Evolutionary conservation across 1,284 basidiomycete species (phyloP).

Genomic region (Leccinum griseonigrum): DNA sequence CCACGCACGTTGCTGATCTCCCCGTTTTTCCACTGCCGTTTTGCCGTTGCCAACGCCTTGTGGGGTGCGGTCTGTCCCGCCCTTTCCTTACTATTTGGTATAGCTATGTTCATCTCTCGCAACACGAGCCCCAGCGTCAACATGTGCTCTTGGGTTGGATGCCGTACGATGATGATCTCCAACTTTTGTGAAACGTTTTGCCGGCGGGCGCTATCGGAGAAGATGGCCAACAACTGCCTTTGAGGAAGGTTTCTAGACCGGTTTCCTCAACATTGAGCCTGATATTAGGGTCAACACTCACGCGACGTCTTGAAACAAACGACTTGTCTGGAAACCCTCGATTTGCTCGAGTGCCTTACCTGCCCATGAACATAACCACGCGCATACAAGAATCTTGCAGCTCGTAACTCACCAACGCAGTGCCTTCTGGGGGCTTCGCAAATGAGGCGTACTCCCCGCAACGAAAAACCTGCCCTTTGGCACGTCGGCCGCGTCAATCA

Average conservation of each 20-base stretch:
- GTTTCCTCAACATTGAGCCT: background rate
- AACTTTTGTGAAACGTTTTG: slow-evolving; percentile 65
- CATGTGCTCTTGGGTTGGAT: slow-evolving; percentile 27
- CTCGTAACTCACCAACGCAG: slow-evolving; percentile 64
- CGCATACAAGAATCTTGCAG: slow-evolving; percentile 42
- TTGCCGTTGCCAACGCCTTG: slow-evolving; percentile 68
- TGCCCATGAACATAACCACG: background rate
- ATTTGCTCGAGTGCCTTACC: slow-evolving; percentile 81
- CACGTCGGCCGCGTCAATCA: slow-evolving; percentile 87
- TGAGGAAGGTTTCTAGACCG: slow-evolving; percentile 88
- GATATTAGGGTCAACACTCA: slow-evolving; percentile 37
- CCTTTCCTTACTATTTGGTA: slow-evolving; percentile 37
- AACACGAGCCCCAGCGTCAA: slow-evolving; percentile 26
- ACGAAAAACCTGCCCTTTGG: slow-evolving; percentile 82
- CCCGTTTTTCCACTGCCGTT: slow-evolving; percentile 79
- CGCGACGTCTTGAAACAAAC: slow-evolving; percentile 91
- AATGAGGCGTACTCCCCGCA: slow-evolving; percentile 78
- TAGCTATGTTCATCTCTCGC: slow-evolving; percentile 31
- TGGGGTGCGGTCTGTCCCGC: slow-evolving; percentile 38
- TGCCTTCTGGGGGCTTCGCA: slow-evolving; percentile 73
- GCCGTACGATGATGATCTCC: slow-evolving; percentile 41
- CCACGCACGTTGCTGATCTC: slow-evolving; percentile 83
- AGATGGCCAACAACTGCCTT: slow-evolving; percentile 83
- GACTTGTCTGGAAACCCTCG: slow-evolving; percentile 74
- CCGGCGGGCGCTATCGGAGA: slow-evolving; percentile 66